These are phyloP conservation scores for Termitomyces sp. DNA, from an alignment of 768 basidiomycete species.

Conservation along the genomic window DNA sequence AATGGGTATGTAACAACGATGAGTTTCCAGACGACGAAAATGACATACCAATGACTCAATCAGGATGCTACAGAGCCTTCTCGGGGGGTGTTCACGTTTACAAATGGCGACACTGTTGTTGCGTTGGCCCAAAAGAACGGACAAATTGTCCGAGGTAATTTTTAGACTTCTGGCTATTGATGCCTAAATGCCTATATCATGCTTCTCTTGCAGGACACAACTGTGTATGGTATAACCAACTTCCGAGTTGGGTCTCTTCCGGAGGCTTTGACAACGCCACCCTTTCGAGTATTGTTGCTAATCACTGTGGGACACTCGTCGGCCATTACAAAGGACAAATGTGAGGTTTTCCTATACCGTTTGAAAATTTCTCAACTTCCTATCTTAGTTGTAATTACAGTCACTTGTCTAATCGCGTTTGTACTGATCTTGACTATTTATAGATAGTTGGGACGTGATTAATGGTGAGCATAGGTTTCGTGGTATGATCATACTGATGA, in stretches of 20 bases:
- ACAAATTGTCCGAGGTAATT: slow-evolving; percentile 37
- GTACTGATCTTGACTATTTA: background rate
- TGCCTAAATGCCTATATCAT: background rate
- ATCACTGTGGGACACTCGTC: slow-evolving; percentile 44
- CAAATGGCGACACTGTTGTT: slow-evolving; percentile 37
- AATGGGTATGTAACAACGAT: slow-evolving; percentile 38
- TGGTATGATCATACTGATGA: background rate
- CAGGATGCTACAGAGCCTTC: slow-evolving; percentile 50
- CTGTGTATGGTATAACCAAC: slow-evolving; percentile 49
- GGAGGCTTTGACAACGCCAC: slow-evolving; percentile 36
- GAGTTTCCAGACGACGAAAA: background rate
- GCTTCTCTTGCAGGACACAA: slow-evolving; percentile 30
- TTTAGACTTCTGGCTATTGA: background rate
- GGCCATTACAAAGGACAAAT: slow-evolving; percentile 50
- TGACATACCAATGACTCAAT: background rate
- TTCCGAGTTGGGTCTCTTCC: slow-evolving; percentile 43
- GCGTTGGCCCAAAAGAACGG: slow-evolving; percentile 39
- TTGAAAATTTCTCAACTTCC: background rate
- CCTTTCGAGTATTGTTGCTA: slow-evolving; percentile 38
- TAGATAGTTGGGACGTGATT: slow-evolving; percentile 39
- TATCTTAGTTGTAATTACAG: slow-evolving; percentile 25
- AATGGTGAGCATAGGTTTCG: slow-evolving; percentile 21
- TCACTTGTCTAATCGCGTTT: slow-evolving; percentile 8
- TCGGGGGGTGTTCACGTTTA: slow-evolving; percentile 42
- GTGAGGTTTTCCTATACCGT: slow-evolving; percentile 19